phyloP scores from a whole-genome alignment of 148 eudicot species.

The Fagopyrum homotropicum region DNA sequence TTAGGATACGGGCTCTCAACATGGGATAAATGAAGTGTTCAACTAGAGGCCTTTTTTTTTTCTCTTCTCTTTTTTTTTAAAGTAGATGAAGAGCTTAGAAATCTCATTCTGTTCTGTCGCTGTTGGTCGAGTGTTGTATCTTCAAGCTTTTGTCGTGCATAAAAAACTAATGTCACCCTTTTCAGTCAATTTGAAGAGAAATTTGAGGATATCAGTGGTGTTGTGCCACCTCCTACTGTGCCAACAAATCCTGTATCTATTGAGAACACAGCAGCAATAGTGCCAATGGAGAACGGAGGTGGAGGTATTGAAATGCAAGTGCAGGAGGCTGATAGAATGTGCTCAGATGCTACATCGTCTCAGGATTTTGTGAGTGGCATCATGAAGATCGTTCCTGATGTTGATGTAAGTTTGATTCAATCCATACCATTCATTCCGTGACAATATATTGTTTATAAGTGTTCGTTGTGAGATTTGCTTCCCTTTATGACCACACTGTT shows the following conservation, averaged over 20 bases:
- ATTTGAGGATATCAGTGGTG: conserved; percentile 76
- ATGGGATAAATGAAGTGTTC: too few species aligned
- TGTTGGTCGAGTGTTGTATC: background rate
- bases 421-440: background rate
- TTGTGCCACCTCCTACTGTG: conserved; percentile 38
- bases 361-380: conserved; percentile 84
- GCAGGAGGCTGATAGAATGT: conserved; percentile 32
- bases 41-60: background rate
- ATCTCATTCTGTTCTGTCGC: background rate
- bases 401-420: conserved; percentile 64
- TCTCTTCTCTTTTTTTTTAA: background rate
- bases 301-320: conserved; percentile 36
- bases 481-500: background rate
- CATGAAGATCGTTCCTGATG: conserved; percentile 96
- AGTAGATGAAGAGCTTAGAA: background rate
- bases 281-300: conserved; percentile 28
- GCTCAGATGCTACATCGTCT: conserved; percentile 49
- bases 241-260: conserved; percentile 39
- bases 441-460: background rate
- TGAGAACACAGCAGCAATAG: conserved; percentile 24
- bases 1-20: background rate
- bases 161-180: conserved; percentile 8
- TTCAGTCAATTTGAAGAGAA: conserved; percentile 96
- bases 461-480: background rate
- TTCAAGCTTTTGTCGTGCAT: background rate